These are phyloP conservation scores for Zanthoxylum bungeanum DNA, from an alignment of 345 rosid species.

Conservation along the genomic window DNA sequence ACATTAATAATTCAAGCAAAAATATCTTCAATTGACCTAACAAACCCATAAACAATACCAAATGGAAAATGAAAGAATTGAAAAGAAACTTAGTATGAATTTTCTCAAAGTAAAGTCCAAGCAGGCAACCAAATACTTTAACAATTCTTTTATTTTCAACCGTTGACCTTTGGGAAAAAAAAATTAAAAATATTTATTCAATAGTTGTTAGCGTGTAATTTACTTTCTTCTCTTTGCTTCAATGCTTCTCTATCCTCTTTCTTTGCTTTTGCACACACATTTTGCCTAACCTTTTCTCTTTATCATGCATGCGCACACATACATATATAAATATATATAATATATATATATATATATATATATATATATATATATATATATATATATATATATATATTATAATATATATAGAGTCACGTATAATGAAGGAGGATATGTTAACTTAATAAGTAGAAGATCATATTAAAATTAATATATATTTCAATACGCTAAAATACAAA, in stretches of 20 bases:
- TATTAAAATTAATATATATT: too few species aligned
- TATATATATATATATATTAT: too few species aligned
- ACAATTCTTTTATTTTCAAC: conserved; percentile 3
- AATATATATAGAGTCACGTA: too few species aligned
- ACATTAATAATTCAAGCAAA: background rate
- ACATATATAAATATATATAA: background rate
- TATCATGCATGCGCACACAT: conserved; percentile 7
- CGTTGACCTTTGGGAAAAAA: conserved; percentile 30
- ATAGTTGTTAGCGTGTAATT: conserved; percentile 37
- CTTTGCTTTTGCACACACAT: conserved; percentile 10
- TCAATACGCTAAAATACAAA: too few species aligned
- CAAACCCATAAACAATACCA: background rate
- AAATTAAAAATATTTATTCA: conserved; percentile 5
- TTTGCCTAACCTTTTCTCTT: conserved; percentile 13
- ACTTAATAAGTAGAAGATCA: too few species aligned
- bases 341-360: too few species aligned
- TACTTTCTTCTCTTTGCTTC: conserved; percentile 25
- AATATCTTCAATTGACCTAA: background rate
- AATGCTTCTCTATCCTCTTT: conserved; percentile 1
- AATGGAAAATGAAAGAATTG: too few species aligned
- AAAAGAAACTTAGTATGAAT: background rate
- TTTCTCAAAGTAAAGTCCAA: conserved; percentile 11
- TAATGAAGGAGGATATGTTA: too few species aligned
- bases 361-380: too few species aligned
- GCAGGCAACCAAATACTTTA: conserved; percentile 25